Conservation (phyloP, 495 filamentous ascomycete genomes). For the Aspergillus homomorphus region DNA sequence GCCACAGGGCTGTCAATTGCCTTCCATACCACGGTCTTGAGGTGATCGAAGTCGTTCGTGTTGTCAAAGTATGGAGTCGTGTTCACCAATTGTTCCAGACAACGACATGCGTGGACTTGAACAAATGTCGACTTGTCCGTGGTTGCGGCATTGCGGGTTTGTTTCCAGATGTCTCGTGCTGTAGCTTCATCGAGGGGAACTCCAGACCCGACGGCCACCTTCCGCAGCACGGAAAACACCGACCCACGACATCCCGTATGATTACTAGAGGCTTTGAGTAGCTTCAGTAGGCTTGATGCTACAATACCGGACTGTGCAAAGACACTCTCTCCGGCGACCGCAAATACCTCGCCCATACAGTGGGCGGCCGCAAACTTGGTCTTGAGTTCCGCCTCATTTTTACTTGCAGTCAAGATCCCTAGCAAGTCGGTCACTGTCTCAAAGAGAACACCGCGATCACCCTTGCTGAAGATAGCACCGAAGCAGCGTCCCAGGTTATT, state of each 20-base stretch:
- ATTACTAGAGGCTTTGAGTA: slow-evolving; percentile 74
- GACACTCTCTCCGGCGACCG: slow-evolving; percentile 86
- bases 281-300: slow-evolving; percentile 67
- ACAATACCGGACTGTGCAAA: slow-evolving; percentile 76
- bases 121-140: slow-evolving; percentile 80
- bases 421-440: slow-evolving; percentile 90
- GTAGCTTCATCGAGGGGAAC: slow-evolving; percentile 77
- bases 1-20: slow-evolving; percentile 74
- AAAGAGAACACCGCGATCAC: slow-evolving; percentile 87
- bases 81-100: slow-evolving; percentile 68
- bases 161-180: slow-evolving; percentile 93
- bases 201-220: slow-evolving; percentile 68
- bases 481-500: slow-evolving; percentile 84
- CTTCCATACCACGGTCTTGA: slow-evolving; percentile 78
- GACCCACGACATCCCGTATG: slow-evolving; percentile 81
- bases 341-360: slow-evolving; percentile 87
- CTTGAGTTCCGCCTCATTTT: slow-evolving; percentile 72
- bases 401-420: slow-evolving; percentile 69
- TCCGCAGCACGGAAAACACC: slow-evolving; percentile 75
- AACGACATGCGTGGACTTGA: slow-evolving; percentile 75
- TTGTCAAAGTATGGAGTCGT: slow-evolving; percentile 81
- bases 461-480: slow-evolving; percentile 77
- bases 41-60: slow-evolving; percentile 82
- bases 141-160: slow-evolving; percentile 70
- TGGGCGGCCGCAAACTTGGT: slow-evolving; percentile 83